Base-by-base conservation (phyloP, 257 asterid species). In the Ilex asprella region DNA sequence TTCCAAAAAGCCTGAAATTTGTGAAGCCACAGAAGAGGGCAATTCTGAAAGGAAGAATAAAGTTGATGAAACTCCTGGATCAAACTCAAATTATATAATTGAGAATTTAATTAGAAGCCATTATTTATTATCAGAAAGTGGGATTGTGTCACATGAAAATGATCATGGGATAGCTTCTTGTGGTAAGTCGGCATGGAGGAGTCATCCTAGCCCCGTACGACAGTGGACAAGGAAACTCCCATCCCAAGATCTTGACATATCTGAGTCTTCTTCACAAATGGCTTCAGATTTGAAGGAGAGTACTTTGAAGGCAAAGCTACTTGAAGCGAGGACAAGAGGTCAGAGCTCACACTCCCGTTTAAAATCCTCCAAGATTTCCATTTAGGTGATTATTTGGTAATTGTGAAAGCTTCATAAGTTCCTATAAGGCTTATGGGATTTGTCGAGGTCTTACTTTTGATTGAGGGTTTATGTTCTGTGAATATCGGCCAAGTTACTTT, bases 251-350 rank as follows among this genome's bases (percentile, higher is more conserved):
- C 7, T 35, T 35, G 41, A 35, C 2, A 35, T 35, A 35, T n/a
- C 27, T 7, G 27, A n/a, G 10, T 53, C 57, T 15, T 53, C 57
- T 53, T 53, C 30, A 21, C 1, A 21, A 21, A 3, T 6, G 57
- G 2, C 57, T 53, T 14, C 11, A 2, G 57, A 14, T 15, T n/a
- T 53, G 5, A 53, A 53, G 30, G 57, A 53, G 57, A 21, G 3
- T n/a, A 53, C 30, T 16, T 53, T 53, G 57, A 53, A 53, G 57
- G 57, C 57, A 53, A 53, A 53, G 57, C 30, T 53, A 7, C 57
- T 53, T 2, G 57, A 53, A 53, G 57, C 57, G 10, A 53, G 57
- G 57, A 6, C 15, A 53, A 14, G 15, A 10, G 11, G 57, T 21
- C 57, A 53, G 15, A 3, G 10, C 7, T 35, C 41, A 35, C 41